Base-by-base conservation (phyloP, 1,284 basidiomycete species). In the Rhodotorula sp. region DNA sequence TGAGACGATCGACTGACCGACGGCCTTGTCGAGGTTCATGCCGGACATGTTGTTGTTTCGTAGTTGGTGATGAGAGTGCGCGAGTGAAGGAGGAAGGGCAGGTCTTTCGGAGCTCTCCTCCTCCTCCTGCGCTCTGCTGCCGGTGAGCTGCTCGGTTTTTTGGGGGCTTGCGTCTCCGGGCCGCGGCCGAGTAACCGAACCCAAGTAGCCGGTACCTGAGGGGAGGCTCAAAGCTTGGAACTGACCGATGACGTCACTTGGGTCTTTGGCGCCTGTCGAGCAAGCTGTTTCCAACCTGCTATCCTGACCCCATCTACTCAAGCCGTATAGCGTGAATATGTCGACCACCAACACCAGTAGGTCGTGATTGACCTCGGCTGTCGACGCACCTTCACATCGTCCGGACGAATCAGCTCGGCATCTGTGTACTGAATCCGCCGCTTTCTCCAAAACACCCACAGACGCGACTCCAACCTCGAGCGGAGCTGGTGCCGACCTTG, bases 1-100 rank as follows among this genome's bases (percentile, higher is more conserved):
- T 17, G 30, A 5, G 24, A 42, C 12, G n/a, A 29, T 26, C 18
- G 1, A 44, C 67, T 26, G 8, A 68, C 72, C 72, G 62, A 73
- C 56, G 4, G 68, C 69, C 37, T 66, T 56, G 66, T 70, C 63
- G 64, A 70, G 64, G 30, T 73, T 67, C 20, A 30, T 45, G 8
- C 62, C 44, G 22, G 63, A 42, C 70, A 71, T 71, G 44, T 1
- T 46, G n/a, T n/a, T n/a, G n/a, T n/a, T 29, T 20, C 42, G 30
- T 42, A 42, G 37, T 10, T 24, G 7, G 2, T 45, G 1, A 20
- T 48, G 56, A n/a, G 49, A 54, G 66, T 18, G 49, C 4, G n/a
- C 26, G 18, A 51, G 49, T 51, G 20, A 24, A 24, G 22, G 49
- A 51, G 49, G 22, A n/a, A 51, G 49, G 49, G 37, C 37, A 42